Percentiles rank a stretch among this genome's conserved stretches.
Conservation (phyloP, 495 filamentous ascomycete genomes). For the Umbilicaria muhlenbergii region DNA sequence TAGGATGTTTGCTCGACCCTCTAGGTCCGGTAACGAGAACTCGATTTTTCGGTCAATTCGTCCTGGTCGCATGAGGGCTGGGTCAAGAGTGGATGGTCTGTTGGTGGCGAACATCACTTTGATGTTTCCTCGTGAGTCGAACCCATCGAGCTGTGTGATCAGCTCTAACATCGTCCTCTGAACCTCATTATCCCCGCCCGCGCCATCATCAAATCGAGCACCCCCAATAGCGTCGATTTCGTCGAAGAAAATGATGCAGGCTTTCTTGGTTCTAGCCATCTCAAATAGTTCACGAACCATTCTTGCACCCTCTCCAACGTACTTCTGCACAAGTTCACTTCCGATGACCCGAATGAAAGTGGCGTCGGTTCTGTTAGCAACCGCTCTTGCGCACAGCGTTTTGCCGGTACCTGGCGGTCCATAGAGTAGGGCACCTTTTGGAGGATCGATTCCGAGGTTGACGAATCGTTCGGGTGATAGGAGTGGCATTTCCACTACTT, state of each 20-base stretch:
- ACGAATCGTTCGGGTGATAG: conserved; percentile 95
- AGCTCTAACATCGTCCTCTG: conserved; percentile 97
- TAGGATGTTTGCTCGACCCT: conserved; percentile 92
- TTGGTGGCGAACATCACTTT: conserved; percentile 99
- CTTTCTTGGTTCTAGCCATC: conserved; percentile 99
- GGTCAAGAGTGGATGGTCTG: conserved; percentile 87
- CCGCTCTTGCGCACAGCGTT: conserved; percentile 91
- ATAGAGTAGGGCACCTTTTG: conserved; percentile 93
- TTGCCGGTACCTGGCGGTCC: conserved; percentile 96
- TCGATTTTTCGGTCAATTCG: conserved; percentile 99
- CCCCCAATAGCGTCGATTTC: conserved; percentile 97
- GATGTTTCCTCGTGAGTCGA: conserved; percentile 95
- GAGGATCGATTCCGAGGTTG: conserved; percentile 93
- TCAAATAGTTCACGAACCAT: conserved; percentile 99
- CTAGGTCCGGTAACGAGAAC: conserved; percentile 90
- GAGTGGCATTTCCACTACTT: conserved; percentile 96
- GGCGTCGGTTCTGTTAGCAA: conserved; percentile 93
- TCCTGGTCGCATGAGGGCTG: conserved; percentile 89
- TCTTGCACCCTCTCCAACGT: conserved; percentile 90
- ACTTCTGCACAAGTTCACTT: conserved; percentile 94
- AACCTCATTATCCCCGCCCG: conserved; percentile 97
- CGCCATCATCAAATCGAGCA: conserved; percentile 96
- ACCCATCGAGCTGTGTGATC: conserved; percentile 95
- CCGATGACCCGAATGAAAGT: conserved; percentile 98
- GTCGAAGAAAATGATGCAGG: conserved; percentile 99